Evolutionary conservation across 129 eudicot species (phyloP), one percentile per base, ranked within the genome.

Genomic region (Ambrosia trifida): DNA sequence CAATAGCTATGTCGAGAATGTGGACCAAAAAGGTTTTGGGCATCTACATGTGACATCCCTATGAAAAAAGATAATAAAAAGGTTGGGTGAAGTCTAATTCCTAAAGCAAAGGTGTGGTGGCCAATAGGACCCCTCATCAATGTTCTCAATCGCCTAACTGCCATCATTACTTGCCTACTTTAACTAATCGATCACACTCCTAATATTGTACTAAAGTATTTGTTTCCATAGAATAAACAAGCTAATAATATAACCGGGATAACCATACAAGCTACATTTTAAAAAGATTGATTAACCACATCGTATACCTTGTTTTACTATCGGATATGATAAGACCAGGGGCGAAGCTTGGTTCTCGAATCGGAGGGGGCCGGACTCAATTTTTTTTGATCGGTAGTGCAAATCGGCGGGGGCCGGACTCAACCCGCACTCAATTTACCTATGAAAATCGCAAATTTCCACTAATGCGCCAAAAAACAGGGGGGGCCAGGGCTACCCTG

Each of bases 1-100:
- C 54, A 35, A 35, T 74, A 59, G 44, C 51, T 67, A 43, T 44
- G 14, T 59, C 3, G 33, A 7, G 14, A 49, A 73, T 16, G 75
- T 69, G 81, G 81, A 50, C 81, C 81, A 77, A 77, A 68, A 13
- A 77, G 64, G 33, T 38, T 77, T 44, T 36, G 65, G 41, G 30
- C 76, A 50, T 69, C 64, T 61, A 68, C 76, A 77, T 69, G 81
- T 77, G 76, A 77, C 56, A 24, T 13, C 66, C 76, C 81, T 77
- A 69, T 24, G 19, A 57, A 77, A 60, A 61, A 38, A 28, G 64
- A 36, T 69, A 60, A 38, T 61, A 77, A 77, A 77, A 77, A 32
- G 76, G 57, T 77, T 68, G 81, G 75, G 65, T 69, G 70, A 46
- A 60, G 70, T 47, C 66, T 77, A 36, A 49, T 38, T 77, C 38